Evolutionary conservation across 2,329 filamentous ascomycete species (phyloP).

Genomic region (Pyricularia pennisetigena): DNA sequence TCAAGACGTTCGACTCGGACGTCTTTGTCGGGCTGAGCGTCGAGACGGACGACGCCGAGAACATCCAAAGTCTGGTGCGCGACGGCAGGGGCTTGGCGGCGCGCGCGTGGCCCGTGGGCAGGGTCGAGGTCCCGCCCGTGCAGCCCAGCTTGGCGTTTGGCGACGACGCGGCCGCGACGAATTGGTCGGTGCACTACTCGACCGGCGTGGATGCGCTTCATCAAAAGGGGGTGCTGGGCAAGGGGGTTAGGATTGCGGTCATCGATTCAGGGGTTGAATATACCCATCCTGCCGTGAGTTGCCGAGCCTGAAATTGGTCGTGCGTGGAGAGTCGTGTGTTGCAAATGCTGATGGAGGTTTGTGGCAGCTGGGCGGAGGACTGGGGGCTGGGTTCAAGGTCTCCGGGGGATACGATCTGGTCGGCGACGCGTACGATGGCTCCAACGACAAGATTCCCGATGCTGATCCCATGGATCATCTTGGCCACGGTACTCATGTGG

Average conservation of each 20-base stretch:
- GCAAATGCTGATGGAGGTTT: background rate
- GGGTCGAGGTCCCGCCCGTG: conserved; percentile 9
- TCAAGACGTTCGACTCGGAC: conserved; percentile 1
- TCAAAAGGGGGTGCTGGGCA: conserved; percentile 9
- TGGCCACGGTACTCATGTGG: conserved; percentile 16
- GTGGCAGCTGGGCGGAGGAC: conserved; percentile 17
- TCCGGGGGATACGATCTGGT: conserved; percentile 15
- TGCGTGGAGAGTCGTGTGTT: background rate
- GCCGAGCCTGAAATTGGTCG: too few species aligned
- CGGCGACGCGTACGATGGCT: conserved; percentile 8
- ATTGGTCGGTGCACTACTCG: conserved; percentile 13
- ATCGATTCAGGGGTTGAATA: conserved; percentile 14
- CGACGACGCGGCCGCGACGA: conserved; percentile 10
- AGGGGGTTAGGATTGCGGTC: conserved; percentile 11
- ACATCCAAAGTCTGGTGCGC: conserved; percentile 11
- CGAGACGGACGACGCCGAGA: conserved; percentile 9
- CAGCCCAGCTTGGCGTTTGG: conserved; percentile 9
- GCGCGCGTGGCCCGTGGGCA: conserved; percentile 15
- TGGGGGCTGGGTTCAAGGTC: conserved; percentile 14
- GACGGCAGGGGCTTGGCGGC: conserved; percentile 7
- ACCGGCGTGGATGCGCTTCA: conserved; percentile 14
- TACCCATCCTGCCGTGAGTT: conserved; percentile 11
- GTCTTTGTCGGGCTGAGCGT: conserved; percentile 2
- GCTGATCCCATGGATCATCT: conserved; percentile 14
- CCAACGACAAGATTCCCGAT: conserved; percentile 9